Conservation (phyloP, 192 early-diverging fungal species). For the Linnemannia elongata region DNA sequence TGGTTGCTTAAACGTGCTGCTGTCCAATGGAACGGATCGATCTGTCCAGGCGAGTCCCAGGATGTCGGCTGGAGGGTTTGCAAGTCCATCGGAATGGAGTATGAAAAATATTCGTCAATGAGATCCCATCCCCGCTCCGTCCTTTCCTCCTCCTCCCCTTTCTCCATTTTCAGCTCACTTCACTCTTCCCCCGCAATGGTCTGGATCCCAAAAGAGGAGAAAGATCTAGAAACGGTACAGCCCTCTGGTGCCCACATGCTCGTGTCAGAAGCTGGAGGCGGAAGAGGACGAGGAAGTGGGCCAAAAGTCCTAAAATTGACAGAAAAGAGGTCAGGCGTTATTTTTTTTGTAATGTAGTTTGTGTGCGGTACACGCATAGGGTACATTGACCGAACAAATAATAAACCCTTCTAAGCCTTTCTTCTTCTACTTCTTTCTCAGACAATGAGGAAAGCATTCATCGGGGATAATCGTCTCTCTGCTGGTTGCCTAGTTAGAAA, state of each 20-base stretch:
- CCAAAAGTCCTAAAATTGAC: not conserved
- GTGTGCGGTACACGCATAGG: not conserved
- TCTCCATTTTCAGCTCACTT: no score
- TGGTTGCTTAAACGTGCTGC: not conserved
- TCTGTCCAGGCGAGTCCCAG: not conserved
- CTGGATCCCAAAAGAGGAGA: not conserved
- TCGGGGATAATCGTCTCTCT: not conserved
- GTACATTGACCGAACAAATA: not conserved
- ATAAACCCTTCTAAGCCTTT: not conserved
- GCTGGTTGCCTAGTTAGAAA: not conserved
- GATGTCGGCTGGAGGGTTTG: not conserved
- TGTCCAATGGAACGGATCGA: constrained; percentile 1
- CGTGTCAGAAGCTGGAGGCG: not conserved
- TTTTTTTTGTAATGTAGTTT: constrained; percentile 3
- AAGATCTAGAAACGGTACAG: not conserved
- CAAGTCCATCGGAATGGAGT: not conserved
- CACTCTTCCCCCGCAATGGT: not conserved
- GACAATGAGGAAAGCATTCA: not conserved
- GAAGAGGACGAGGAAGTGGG: not conserved
- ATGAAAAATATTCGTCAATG: not conserved
- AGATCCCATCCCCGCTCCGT: not conserved
- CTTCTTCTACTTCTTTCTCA: not conserved
- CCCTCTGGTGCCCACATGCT: constrained; percentile 1
- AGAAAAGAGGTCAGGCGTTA: not conserved
- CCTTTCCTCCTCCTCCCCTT: not conserved